Base-by-base conservation (phyloP, 345 rosid species). In the Euphorbia pulcherrima region DNA sequence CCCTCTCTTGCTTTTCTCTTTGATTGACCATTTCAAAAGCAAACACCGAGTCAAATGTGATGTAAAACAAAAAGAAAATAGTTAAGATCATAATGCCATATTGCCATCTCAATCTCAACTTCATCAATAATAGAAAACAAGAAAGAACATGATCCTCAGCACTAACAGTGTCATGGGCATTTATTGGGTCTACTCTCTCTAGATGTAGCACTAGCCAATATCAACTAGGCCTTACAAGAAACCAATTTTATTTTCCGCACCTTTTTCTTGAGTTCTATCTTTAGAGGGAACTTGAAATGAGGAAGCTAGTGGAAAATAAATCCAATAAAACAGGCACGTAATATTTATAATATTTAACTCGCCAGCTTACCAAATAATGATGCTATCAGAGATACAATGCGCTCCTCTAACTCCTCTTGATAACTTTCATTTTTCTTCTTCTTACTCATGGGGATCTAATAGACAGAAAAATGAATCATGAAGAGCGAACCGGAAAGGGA, bases 331-430 rank as follows among this genome's bases (percentile, higher is more conserved):
- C 5, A 7, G 56, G 65, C 2, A 24, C 50, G 20, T 24, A 40
- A 53, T 23, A 28, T 16, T 21, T 53, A 21, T 68, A 69, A 50
- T 24, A 75, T 61, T 64, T 70, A 66, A 80, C 80, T 75, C 77
- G 81, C 75, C 81, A 76, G 65, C 98, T 87, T 88, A 91, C 97
- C 96, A 84, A 91, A 89, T 73, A 94, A 81, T 58, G 99, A 91
- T 24, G 97, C 95, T 75, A 89, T 70, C 39, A 94, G 67, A 0
- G 97, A 94, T 37, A 91, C 75, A 72, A 94, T 37, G 20, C 92
- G 90, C 78, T 91, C 99, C 79, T 91, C 97, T 56, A 94, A 73
- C 74, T 89, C 99, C 81, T 94, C 97, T 69, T 88, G 87, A 69
- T 88, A 91, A 30, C 86, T 71, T 65, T 94, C 97, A 75, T 83